phyloP scores from a whole-genome alignment of 2,329 filamentous ascomycete species.

The Neoarthrinium moseri region DNA sequence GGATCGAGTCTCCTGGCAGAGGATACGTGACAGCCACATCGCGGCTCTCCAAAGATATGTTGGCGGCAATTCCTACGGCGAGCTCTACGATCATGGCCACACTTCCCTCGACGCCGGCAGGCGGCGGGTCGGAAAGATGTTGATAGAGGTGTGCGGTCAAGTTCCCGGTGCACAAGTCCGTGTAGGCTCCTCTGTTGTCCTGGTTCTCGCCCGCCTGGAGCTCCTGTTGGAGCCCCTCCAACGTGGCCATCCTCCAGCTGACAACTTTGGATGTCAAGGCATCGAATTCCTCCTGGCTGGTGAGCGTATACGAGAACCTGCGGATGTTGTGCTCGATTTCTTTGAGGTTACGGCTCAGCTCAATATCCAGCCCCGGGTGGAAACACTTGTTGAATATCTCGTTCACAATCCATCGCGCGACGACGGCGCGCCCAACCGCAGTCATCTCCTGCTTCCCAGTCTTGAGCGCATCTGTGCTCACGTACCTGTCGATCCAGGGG shows the following conservation, averaged over 20 bases:
- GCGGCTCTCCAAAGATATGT: constrained; percentile 85
- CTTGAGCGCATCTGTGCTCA: constrained; percentile 81
- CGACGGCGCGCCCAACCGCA: constrained; percentile 83
- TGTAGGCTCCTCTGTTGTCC: constrained; percentile 67
- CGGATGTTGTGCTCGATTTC: constrained; percentile 86
- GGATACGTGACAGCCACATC: constrained; percentile 89
- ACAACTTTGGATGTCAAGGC: constrained; percentile 84
- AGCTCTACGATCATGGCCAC: constrained; percentile 92
- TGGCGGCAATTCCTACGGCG: constrained; percentile 79
- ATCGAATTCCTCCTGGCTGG: constrained; percentile 83
- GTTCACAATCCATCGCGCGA: constrained; percentile 86
- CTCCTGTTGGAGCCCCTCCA: constrained; percentile 79
- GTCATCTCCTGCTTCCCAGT: constrained; percentile 98
- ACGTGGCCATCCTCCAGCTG: constrained; percentile 88
- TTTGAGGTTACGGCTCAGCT: constrained; percentile 77
- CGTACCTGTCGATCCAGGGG: constrained; percentile 72
- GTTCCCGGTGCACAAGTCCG: constrained; percentile 65
- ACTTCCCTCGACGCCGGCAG: constrained; percentile 80
- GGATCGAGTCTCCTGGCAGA: constrained; percentile 69
- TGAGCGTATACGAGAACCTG: constrained; percentile 68
- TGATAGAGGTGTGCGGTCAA: constrained; percentile 69
- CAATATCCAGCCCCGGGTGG: constrained; percentile 80
- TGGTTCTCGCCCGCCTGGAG: constrained; percentile 65
- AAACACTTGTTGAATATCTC: constrained; percentile 91
- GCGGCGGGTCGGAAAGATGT: constrained; percentile 73